phyloP scores from a whole-genome alignment of 345 rosid species.

The Tarenaya hassleriana region DNA sequence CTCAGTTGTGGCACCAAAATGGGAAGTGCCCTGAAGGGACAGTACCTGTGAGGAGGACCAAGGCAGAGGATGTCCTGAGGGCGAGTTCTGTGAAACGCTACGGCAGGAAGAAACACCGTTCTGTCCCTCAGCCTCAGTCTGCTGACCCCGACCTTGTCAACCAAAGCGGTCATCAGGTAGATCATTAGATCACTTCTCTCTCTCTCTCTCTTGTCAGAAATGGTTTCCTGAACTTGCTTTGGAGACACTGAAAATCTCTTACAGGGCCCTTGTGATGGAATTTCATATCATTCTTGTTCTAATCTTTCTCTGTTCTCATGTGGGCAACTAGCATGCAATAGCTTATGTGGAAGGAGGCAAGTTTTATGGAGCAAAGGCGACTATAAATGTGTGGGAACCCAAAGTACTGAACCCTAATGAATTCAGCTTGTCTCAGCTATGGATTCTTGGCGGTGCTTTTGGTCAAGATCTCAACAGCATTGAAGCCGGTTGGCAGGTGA shows the following conservation, averaged over 20 bases:
- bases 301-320: not conserved
- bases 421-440: slow-evolving; percentile 67
- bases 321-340: slow-evolving; percentile 45
- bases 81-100: slow-evolving; percentile 48
- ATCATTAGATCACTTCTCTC: too few relatives aligned
- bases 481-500: slow-evolving; percentile 76
- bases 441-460: slow-evolving; percentile 68
- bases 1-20: slow-evolving; percentile 50
- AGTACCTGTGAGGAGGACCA: slow-evolving; percentile 57
- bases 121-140: slow-evolving; percentile 48
- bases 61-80: slow-evolving; percentile 48
- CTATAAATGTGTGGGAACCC: slow-evolving; percentile 71
- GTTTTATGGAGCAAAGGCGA: slow-evolving; percentile 65
- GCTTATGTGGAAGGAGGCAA: slow-evolving; percentile 60
- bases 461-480: slow-evolving; percentile 71
- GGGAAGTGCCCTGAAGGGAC: slow-evolving; percentile 62
- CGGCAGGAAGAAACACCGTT: slow-evolving; percentile 52
- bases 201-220: too few relatives aligned
- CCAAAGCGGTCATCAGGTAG: slow-evolving; percentile 48
- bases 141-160: slow-evolving; percentile 45
- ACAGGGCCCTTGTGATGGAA: too few relatives aligned
- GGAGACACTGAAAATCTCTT: too few relatives aligned
- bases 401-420: slow-evolving; percentile 56
- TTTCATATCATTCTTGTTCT: not conserved
- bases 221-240: too few relatives aligned